These are phyloP conservation scores for Colletotrichum plurivorum DNA, from an alignment of 2,329 filamentous ascomycete species.

Conservation along the genomic window DNA sequence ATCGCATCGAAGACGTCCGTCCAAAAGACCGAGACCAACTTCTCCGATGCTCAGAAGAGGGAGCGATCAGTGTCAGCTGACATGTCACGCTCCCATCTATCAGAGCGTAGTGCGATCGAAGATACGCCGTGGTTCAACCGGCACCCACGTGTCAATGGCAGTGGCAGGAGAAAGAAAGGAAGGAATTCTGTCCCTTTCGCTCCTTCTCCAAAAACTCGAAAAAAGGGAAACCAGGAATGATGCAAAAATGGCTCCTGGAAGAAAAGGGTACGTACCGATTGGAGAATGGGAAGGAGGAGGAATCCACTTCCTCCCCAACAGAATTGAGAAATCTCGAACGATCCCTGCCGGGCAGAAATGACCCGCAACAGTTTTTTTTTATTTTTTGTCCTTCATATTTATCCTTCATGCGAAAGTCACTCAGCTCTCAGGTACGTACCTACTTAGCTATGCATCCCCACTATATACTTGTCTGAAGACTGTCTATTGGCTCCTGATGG, in stretches of 20 bases:
- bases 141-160: no score
- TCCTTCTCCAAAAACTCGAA: background rate
- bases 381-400: background rate
- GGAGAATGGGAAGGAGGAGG: constrained; percentile 3
- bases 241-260: background rate
- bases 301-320: constrained; percentile 36
- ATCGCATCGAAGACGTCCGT: no score
- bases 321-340: constrained; percentile 31
- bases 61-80: constrained; percentile 10
- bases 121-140: constrained; percentile 19
- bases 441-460: no score
- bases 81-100: constrained; percentile 6
- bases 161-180: no score
- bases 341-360: constrained; percentile 35
- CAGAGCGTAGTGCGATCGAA: background rate
- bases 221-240: background rate
- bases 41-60: constrained; percentile 17
- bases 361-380: constrained; percentile 23
- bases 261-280: constrained; percentile 8
- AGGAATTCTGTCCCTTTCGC: background rate
- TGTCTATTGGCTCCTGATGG: background rate
- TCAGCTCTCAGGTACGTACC: no score
- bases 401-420: no score
- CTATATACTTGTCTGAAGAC: no score
- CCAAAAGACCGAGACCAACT: background rate